Base-by-base conservation (phyloP, 441 rosid species). In the Isatis lusitanica region DNA sequence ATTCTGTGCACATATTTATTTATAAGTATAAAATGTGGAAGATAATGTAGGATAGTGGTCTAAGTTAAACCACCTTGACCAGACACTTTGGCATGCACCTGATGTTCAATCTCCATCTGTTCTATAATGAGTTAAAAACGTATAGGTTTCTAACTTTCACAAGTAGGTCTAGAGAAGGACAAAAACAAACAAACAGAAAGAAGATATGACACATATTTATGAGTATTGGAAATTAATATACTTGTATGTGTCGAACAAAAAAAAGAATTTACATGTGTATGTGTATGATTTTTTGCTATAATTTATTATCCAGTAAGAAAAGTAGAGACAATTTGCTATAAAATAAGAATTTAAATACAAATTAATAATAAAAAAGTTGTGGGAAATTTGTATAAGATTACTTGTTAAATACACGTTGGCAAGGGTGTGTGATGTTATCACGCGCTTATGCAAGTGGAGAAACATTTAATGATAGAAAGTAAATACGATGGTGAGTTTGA, bases 11-110 rank as follows among this genome's bases (percentile, higher is more conserved):
- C 10, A 42, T 71, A 10, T 18, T 63, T 13, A 62, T 51, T 63
- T 13, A 62, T 51, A 16, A 28, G 10, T 38, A 72, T 28, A 61
- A 43, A 61, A 6, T 60, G 75, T 69, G 66, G 65, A 68, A 75
- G 66, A 59, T 75, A 16, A 66, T 62, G 57, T 53, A 62, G 43
- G 57, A 30, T 38, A 55, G 61, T 75, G 75, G 71, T 55, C 43
- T 76, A 70, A 70, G 75, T 70, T 38, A 63, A 76, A 70, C 79
- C 46, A 70, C 79, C 40, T 46, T 70, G 50, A 76, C 79, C 71
- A n/a, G 71, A 56, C 71, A 63, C 55, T 76, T 76, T 76, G 79
- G 66, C 60, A 21, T 21, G 24, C 24, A 68, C 50, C 51, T 44
- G 65, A 55, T 55, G 79, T 53, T 35, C 39, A 33, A 31, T 75